These are phyloP conservation scores for Dothideomycetes sp. DNA, from an alignment of 2,329 filamentous ascomycete species.

Conservation along the genomic window DNA sequence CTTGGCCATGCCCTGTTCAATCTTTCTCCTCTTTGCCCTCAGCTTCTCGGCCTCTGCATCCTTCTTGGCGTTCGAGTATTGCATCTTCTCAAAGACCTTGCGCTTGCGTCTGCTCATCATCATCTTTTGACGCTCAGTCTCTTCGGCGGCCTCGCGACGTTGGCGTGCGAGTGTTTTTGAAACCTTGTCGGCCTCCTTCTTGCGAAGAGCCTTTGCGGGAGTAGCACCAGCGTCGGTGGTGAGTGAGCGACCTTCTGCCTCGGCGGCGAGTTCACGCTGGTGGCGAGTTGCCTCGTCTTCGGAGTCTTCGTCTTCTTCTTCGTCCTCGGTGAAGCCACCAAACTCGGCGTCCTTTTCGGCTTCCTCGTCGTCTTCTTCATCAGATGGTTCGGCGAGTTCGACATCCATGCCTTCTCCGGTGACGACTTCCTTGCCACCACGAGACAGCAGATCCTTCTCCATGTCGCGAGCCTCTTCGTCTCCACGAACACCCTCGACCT, in stretches of 20 bases:
- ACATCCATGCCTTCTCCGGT: constrained; percentile 39
- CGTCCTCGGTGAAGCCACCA: constrained; percentile 38
- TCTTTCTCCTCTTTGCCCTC: constrained; percentile 78
- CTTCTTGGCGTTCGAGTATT: constrained; percentile 88
- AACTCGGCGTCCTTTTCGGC: constrained; percentile 38
- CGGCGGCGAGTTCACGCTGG: constrained; percentile 86
- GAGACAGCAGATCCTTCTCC: constrained; percentile 20
- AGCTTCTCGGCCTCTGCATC: constrained; percentile 82
- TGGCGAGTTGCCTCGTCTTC: constrained; percentile 55
- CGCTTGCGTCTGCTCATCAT: constrained; percentile 98
- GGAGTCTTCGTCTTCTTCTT: constrained; percentile 47
- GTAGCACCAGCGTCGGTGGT: constrained; percentile 42
- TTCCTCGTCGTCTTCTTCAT: constrained; percentile 37
- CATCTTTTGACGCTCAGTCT: constrained; percentile 86
- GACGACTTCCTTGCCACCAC: constrained; percentile 19
- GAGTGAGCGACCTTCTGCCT: constrained; percentile 61
- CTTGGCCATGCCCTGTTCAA: constrained; percentile 51
- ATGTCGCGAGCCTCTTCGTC: constrained; percentile 34
- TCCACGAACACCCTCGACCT: constrained; percentile 20
- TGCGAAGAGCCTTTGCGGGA: constrained; percentile 53
- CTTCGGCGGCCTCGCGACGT: constrained; percentile 62
- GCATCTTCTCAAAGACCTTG: constrained; percentile 95
- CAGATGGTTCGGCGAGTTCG: constrained; percentile 33
- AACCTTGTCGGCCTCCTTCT: constrained; percentile 57
- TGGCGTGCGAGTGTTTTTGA: constrained; percentile 58